Evolutionary conservation across 1,284 basidiomycete species (phyloP), one percentile per base, ranked within the genome.

Genomic region (Garcileccinum viscosum): DNA sequence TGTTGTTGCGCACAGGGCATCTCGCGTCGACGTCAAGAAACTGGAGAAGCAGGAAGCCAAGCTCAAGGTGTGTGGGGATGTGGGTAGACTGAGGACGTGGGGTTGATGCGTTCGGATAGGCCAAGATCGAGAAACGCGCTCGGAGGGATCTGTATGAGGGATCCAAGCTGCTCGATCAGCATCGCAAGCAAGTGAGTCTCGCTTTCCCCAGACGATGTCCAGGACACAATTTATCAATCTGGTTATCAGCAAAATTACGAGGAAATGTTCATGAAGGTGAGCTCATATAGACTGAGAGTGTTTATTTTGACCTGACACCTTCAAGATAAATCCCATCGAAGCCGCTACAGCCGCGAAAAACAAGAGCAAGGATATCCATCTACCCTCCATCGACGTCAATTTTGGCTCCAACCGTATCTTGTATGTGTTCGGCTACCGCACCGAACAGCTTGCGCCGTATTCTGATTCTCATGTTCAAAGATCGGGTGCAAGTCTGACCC

Each of bases 21-120:
- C 96, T 61, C 93, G 95, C 62, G 98, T 99, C 67, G 98, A 99
- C 84, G 90, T 99, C 72, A 97, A 95, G 84, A 99, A 98, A 79
- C 90, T 99, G 22, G 98, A 98, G 81, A 99, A 99, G 82, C 96
- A 98, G 75, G 98, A 99, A 82, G 95, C 96, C 5, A 99, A 99
- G 82, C 91, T 99, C 70, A 93, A 93, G 85, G 93, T 90, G 72
- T 35, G 60, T 53, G 58, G 47, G 35, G 19, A 24, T 56, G 66
- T 4, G 4, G 3, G 38, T 24, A 12, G 24, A 12, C 22, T 22
- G 62, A 32, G 56, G 32, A 32, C 19, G 9, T 22, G 56, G 22
- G 12, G n/a, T 17, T 68, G 42, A 73, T 47, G 14, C 33, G 2
- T 59, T 8, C 47, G 22, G 67, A 56, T 64, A 94, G 89, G 96